Evolutionary conservation across 345 rosid species (phyloP), one percentile per base, ranked within the genome.

Genomic region (Corchorus olitorius): DNA sequence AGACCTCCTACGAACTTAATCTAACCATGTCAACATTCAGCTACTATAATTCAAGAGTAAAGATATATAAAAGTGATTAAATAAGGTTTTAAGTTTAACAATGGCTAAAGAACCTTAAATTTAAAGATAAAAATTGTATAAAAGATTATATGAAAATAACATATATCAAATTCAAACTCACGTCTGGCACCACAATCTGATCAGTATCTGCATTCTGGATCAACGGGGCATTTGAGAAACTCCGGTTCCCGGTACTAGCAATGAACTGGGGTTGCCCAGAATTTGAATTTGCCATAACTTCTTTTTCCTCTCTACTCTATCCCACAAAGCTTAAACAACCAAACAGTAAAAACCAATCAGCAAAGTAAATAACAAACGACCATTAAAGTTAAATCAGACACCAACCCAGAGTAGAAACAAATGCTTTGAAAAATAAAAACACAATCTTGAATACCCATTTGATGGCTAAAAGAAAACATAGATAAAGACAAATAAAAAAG

Each of bases 161-260:
- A n/a, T n/a, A 56, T 4, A 1, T 41, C 27, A 27, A 27, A 27
- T 53, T 15, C 1, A 56, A 48, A 74, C 87, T 78, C 83, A 94
- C 98, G 78, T 95, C 97, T 1, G 99, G 83, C 49, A 95, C 93
- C 22, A 93, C 86, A 65, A 95, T 91, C 79, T 91, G 96, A 69
- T 89, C 77, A 45, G 79, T 22, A 49, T 89, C 91, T 4, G 85
- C 59, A 82, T 81, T 78, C 2, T 87, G 86, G 73, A 91, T 90
- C 70, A 95, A 82, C 0, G 99, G 99, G 19, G 90, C 81, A 79
- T 83, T 84, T 27, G 96, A 87, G 75, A 78, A 90, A 78, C 91
- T 87, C 82, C 82, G 78, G 46, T 79, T 88, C 35, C 94, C 97
- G 15, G 85, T 77, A 76, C 95, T 83, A 6, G 89, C 78, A 16